phyloP scores from a whole-genome alignment of 495 filamentous ascomycete species.

The Rhypophila decipiens region DNA sequence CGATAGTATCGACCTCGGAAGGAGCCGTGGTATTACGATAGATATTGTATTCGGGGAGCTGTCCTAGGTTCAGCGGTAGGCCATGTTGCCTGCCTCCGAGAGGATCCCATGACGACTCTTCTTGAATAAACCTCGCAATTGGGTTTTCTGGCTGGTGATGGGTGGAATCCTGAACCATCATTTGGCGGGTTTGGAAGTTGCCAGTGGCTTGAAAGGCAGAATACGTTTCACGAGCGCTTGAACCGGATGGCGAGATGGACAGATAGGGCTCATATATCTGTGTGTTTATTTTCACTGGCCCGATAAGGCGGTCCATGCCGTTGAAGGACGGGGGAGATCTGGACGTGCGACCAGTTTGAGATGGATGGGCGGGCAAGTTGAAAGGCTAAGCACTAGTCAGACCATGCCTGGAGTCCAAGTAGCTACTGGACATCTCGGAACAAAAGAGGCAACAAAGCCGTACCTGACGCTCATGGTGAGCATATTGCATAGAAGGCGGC shows the following conservation, averaged over 20 bases:
- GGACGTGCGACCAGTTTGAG: conserved; percentile 1
- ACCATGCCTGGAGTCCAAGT: background rate
- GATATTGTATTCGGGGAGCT: background rate
- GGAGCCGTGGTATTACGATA: conserved; percentile 24
- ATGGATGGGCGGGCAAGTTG: conserved; percentile 4
- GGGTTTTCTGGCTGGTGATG: background rate
- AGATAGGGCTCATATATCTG: background rate
- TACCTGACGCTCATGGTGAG: conserved; percentile 8
- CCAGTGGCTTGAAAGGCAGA: background rate
- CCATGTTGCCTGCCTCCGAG: conserved; percentile 1
- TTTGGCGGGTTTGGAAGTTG: background rate
- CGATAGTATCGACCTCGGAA: conserved; percentile 54
- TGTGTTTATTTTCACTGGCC: background rate
- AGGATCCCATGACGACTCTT: conserved; percentile 4
- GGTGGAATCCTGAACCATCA: background rate
- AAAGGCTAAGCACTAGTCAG: conserved; percentile 5
- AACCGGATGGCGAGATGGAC: background rate
- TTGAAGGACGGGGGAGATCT: conserved; percentile 8
- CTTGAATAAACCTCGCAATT: conserved; percentile 5
- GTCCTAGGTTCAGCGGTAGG: background rate
- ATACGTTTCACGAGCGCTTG: background rate
- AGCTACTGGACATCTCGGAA: too few relatives aligned
- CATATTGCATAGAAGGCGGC: conserved; percentile 4
- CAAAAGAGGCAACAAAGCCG: background rate
- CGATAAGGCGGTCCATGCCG: background rate